Evolutionary conservation across 352 stramenopile species (phyloP).

Genomic region (Achlya hypogyna): DNA sequence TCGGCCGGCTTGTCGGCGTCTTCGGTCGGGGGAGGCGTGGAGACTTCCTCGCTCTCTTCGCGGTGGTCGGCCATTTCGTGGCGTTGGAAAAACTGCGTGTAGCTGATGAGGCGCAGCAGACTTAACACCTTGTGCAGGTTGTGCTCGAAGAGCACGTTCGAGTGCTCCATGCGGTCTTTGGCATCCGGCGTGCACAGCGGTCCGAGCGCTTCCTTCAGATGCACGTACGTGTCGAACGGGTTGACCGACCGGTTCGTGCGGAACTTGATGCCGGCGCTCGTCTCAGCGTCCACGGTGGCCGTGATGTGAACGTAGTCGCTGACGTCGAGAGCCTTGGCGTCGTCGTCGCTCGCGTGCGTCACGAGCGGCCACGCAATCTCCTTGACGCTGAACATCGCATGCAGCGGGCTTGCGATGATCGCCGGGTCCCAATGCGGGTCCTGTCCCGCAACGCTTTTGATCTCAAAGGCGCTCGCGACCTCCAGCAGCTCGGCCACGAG

Average conservation of each 20-base stretch:
- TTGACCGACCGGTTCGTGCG: constrained; percentile 45
- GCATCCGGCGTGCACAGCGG: constrained; percentile 55
- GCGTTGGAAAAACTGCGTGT: constrained; percentile 36
- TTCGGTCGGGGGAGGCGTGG: not conserved
- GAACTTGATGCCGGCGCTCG: constrained; percentile 58
- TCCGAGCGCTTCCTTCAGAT: constrained; percentile 51
- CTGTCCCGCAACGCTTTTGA: constrained; percentile 22
- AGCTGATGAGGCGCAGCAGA: constrained; percentile 62
- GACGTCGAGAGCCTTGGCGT: constrained; percentile 16
- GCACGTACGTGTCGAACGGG: constrained; percentile 56
- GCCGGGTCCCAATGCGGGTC: constrained; percentile 24
- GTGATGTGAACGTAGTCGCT: constrained; percentile 43
- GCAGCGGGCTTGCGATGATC: constrained; percentile 34
- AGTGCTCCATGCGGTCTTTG: constrained; percentile 64
- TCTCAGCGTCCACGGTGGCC: constrained; percentile 57
- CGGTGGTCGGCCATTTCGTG: not conserved
- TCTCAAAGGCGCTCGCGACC: constrained; percentile 51
- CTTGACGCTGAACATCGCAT: constrained; percentile 63
- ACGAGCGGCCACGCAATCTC: constrained; percentile 78
- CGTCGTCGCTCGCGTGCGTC: constrained; percentile 12
- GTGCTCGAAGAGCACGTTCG: constrained; percentile 74
- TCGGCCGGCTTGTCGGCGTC: not conserved
- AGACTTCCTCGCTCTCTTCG: not conserved
- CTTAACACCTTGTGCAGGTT: constrained; percentile 60
- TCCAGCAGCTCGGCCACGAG: constrained; percentile 61